Base-by-base conservation (phyloP, 1,139 yeast genomes). In the Lodderomyces jiufengensis region DNA sequence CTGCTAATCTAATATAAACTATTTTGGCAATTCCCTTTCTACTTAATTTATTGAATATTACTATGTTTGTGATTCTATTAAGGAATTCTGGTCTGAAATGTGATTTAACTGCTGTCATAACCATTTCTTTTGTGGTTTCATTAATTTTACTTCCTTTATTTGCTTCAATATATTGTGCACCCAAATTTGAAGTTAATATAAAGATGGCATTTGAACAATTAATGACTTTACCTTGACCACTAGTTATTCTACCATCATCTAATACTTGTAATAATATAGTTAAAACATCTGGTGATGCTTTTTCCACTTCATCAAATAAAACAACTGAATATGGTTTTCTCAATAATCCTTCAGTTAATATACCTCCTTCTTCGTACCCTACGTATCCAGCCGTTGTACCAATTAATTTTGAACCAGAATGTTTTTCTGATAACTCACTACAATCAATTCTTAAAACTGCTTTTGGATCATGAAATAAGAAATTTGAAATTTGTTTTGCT, bases 301-400 rank as follows among this genome's bases (percentile, higher is more conserved):
- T 92, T 57, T 92, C 98, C 40, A 92, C 95, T 64, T 92, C 98
- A 65, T 92, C 98, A 54, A 92, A 92, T 46, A 92, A 70, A 22
- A 92, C 76, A 20, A 94, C 98, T 4, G 97, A 85, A 67, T 92
- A 94, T 37, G 99, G 98, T 45, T 84, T 81, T 57, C 97, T 78
- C 43, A 87, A 74, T 43, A 92, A 72, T 42, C 94, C 95, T 54
- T 92, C 95, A 2, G 98, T 92, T 49, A 92, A 73, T 49, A 90
- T 78, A 49, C 98, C 98, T 59, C 98, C 97, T 60, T 92, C 97
- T 59, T 90, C 97, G 57, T 86, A 92, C 29, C 99, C 99, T 51
- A 92, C 86, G 56, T 92, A 94, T 52, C 99, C 98, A 2, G 98
- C 97, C 4, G 98, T 95, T 21, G 98, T 94, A 63, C 99, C 99